phyloP scores from a whole-genome alignment of 768 basidiomycete species.

The Trametes meyenii region DNA sequence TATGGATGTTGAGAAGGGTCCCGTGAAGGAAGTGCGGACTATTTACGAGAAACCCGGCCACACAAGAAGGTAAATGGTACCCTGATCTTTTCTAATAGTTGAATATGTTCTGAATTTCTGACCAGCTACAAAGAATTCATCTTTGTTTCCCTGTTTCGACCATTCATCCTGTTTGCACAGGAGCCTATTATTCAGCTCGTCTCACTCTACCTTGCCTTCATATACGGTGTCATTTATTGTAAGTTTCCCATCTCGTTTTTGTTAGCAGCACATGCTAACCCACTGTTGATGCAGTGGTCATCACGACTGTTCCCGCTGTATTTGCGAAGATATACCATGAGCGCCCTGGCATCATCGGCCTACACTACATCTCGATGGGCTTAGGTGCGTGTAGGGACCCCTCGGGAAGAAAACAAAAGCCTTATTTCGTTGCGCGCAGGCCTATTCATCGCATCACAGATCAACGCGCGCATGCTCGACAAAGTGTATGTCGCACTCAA shows the following conservation, averaged over 20 bases:
- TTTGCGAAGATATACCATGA: slow-evolving; percentile 59
- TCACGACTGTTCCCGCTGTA: slow-evolving; percentile 65
- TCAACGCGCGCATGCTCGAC: slow-evolving; percentile 63
- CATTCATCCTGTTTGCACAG: slow-evolving; percentile 59
- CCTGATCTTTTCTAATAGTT: background rate
- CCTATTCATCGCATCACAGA: slow-evolving; percentile 44
- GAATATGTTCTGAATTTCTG: background rate
- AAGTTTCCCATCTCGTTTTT: slow-evolving; percentile 27
- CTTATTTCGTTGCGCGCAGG: slow-evolving; percentile 17
- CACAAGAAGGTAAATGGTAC: slow-evolving; percentile 38
- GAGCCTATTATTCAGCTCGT: slow-evolving; percentile 74
- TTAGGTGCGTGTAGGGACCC: slow-evolving; percentile 39
- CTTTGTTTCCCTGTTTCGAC: slow-evolving; percentile 58
- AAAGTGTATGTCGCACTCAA: slow-evolving; percentile 54
- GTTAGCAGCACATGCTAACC: background rate
- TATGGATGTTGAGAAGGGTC: slow-evolving; percentile 51
- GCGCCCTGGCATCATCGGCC: slow-evolving; percentile 57
- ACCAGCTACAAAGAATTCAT: slow-evolving; percentile 57
- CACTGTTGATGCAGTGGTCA: slow-evolving; percentile 49
- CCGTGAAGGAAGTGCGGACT: slow-evolving; percentile 45
- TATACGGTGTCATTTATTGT: slow-evolving; percentile 68
- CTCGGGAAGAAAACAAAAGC: background rate
- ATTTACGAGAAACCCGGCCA: slow-evolving; percentile 47
- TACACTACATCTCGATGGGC: slow-evolving; percentile 75
- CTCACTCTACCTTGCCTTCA: slow-evolving; percentile 67